These are phyloP conservation scores for Fusarium sp. DNA, from an alignment of 2,329 filamentous ascomycete species.

Conservation along the genomic window DNA sequence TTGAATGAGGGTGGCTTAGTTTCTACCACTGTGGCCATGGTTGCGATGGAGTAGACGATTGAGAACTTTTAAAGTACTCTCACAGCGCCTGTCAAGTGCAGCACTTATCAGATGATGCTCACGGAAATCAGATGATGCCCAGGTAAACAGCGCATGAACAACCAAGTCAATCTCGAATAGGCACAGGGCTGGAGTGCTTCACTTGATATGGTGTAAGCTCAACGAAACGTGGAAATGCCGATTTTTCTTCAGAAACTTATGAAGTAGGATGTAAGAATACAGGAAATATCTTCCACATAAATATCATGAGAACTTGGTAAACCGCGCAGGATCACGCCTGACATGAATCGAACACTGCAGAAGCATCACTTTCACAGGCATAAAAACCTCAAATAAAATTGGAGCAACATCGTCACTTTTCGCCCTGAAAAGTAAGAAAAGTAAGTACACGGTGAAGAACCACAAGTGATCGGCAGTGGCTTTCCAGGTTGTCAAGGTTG, in stretches of 20 bases:
- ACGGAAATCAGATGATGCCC: slow-evolving; percentile 27
- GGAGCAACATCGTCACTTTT: slow-evolving; percentile 34
- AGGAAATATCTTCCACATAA: neutral
- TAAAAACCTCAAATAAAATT: slow-evolving; percentile 30
- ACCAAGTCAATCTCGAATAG: neutral
- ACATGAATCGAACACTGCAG: slow-evolving; percentile 28
- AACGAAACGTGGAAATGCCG: neutral
- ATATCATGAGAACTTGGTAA: slow-evolving; percentile 1
- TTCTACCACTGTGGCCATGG: slow-evolving; percentile 23
- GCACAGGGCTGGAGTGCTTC: neutral
- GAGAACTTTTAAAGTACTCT: neutral
- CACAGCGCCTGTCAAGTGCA: neutral
- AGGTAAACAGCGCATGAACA: neutral
- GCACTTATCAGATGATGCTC: slow-evolving; percentile 28
- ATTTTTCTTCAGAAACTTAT: neutral
- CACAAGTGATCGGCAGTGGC: slow-evolving; percentile 29
- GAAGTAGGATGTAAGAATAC: neutral
- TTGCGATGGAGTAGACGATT: neutral
- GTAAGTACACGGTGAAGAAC: slow-evolving; percentile 1
- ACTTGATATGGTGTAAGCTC: neutral
- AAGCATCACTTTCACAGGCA: slow-evolving; percentile 24
- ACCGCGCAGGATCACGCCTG: slow-evolving; percentile 14
- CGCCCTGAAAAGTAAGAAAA: slow-evolving; percentile 16
- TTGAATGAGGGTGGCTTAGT: slow-evolving; percentile 19
- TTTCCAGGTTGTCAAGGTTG: slow-evolving; percentile 25